These are phyloP conservation scores for Salix arbutifolia DNA, from an alignment of 345 rosid species.

Conservation along the genomic window DNA sequence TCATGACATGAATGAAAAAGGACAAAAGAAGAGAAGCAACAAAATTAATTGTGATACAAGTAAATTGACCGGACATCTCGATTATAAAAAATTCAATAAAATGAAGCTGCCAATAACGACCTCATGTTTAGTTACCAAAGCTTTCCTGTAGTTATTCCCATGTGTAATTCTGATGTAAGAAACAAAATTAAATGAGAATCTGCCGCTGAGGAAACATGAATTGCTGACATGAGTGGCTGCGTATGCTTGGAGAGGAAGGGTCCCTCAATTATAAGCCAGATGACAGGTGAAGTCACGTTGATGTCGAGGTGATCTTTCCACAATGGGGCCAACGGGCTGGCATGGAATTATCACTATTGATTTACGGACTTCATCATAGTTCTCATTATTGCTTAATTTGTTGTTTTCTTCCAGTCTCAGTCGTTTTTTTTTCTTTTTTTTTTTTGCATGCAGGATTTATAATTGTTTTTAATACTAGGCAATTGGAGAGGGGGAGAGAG, in stretches of 20 bases:
- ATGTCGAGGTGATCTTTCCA: not conserved
- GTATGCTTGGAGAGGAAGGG: not conserved
- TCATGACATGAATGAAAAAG: not conserved
- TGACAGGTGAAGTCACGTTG: not conserved
- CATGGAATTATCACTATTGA: not conserved
- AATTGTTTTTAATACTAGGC: no score
- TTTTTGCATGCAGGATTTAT: no score
- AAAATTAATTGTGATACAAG: no score
- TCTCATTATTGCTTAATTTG: not conserved
- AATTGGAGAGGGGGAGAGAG: no score
- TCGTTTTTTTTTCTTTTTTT: no score
- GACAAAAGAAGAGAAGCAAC: not conserved
- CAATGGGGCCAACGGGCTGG: not conserved
- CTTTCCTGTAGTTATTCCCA: no score
- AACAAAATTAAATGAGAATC: not conserved
- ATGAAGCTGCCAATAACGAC: no score
- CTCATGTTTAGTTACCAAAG: no score
- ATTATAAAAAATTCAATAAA: no score
- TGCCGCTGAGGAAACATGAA: no score
- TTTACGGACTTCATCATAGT: not conserved
- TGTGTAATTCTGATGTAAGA: not conserved
- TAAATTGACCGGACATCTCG: accelerated
- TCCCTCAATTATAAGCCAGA: not conserved
- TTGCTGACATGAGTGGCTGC: not conserved
- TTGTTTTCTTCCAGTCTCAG: not conserved